Conservation (phyloP, 257 asterid genomes). For the Penstemon eatonii region DNA sequence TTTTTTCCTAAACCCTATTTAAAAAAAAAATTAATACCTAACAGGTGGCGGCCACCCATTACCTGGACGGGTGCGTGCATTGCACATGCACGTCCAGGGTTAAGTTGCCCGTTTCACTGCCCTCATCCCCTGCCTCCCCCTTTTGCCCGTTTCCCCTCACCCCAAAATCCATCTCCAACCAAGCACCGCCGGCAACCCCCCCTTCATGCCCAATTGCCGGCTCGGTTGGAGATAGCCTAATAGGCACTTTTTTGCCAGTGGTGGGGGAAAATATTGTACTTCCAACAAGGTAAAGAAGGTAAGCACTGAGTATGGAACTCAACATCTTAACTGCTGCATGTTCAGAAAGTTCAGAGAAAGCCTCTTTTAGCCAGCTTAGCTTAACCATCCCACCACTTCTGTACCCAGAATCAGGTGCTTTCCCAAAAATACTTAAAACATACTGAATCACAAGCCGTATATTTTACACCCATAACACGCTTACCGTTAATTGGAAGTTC, state of each 20-base stretch:
- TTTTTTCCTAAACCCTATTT: too few relatives aligned
- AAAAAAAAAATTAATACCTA: too few relatives aligned
- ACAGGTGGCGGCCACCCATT: too few relatives aligned
- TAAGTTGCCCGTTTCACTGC: too few relatives aligned
- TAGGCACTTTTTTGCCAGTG: constrained; percentile 95
- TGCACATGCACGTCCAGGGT: too few relatives aligned
- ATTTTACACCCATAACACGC: constrained; percentile 91
- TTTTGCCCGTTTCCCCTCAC: too few relatives aligned
- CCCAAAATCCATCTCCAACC: too few relatives aligned
- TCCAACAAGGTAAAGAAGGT: constrained; percentile 91
- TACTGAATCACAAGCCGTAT: constrained; percentile 56
- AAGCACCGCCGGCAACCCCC: too few relatives aligned
- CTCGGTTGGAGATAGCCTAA: constrained; percentile 75
- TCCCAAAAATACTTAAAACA: constrained; percentile 41
- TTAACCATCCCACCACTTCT: constrained; percentile 72
- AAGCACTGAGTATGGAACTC: constrained; percentile 77
- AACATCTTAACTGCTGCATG: constrained; percentile 66
- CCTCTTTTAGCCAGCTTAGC: constrained; percentile 95
- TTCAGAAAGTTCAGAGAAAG: constrained; percentile 70
- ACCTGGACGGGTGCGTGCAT: too few relatives aligned
- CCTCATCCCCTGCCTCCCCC: too few relatives aligned
- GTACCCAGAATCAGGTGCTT: constrained; percentile 42
- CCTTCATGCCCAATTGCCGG: too few relatives aligned
- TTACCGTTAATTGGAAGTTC: constrained; percentile 92
- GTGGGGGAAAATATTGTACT: constrained; percentile 94